phyloP scores from a whole-genome alignment of 495 filamentous ascomycete genomes.

The Penicillium verhagenii region DNA sequence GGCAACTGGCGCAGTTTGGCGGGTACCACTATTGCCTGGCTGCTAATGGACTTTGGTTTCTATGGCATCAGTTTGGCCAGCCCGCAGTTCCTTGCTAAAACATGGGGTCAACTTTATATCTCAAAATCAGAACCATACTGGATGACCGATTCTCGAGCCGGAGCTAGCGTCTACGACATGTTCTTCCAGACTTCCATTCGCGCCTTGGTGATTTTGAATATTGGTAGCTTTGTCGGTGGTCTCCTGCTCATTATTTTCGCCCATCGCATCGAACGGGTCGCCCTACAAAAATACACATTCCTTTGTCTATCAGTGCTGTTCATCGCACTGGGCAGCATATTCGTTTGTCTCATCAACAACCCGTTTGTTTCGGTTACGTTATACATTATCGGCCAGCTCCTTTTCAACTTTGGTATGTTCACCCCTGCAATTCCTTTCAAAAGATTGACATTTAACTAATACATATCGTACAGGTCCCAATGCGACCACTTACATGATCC shows the following conservation, averaged over 20 bases:
- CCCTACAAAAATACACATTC: slow-evolving; percentile 49
- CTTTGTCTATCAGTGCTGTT: slow-evolving; percentile 47
- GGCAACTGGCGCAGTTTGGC: slow-evolving; percentile 53
- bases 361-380: slow-evolving; percentile 51
- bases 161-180: slow-evolving; percentile 37
- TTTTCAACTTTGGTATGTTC: slow-evolving; percentile 61
- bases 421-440: background rate
- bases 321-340: slow-evolving; percentile 49
- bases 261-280: slow-evolving; percentile 47
- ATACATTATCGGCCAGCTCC: slow-evolving; percentile 57
- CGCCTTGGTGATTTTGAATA: slow-evolving; percentile 42
- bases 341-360: slow-evolving; percentile 35
- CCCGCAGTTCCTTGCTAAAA: slow-evolving; percentile 42
- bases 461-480: slow-evolving; percentile 49
- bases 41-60: slow-evolving; percentile 56
- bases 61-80: slow-evolving; percentile 55
- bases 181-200: slow-evolving; percentile 40
- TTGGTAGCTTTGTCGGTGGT: slow-evolving; percentile 48
- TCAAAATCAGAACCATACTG: slow-evolving; percentile 30
- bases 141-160: slow-evolving; percentile 34
- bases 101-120: slow-evolving; percentile 41
- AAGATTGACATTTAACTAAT: slow-evolving; percentile 12
- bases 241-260: slow-evolving; percentile 44
- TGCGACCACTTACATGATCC: slow-evolving; percentile 61
- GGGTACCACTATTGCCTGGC: slow-evolving; percentile 50